Evolutionary conservation across 2,329 filamentous ascomycete genomes (phyloP), one percentile per base, ranked within the genome.

Genomic region (Peltaster fructicola): DNA sequence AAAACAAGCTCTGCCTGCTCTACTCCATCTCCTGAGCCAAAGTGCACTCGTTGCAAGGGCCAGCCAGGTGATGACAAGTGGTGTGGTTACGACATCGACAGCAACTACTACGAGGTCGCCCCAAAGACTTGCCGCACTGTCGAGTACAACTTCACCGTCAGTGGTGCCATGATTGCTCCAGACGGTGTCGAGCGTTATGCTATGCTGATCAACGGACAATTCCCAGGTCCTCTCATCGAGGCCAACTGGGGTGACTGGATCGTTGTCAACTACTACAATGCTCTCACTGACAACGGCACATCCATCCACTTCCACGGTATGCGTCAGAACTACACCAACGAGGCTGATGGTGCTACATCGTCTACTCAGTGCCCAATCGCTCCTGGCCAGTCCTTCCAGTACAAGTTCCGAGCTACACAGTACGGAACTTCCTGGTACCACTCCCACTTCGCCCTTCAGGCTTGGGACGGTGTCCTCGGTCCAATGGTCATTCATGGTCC

Each of bases 291-390:
- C 17, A 61, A 64, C 24, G 61, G 59, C 15, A 64, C 59, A 6
- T 44, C 54, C 5, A 51, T 65, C 15, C 61, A 65, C 34, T 65
- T 56, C 54, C 62, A 66, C 31, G 61, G 61, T 15, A 41, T 64
- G 7, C 41, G 59, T 14, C 56, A 57, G 31, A 61, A 47, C 31
- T 61, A 59, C 35, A 67, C 59, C 2, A 69, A 68, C 38, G 42
- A 52, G n/a, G 49, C 55, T 27, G 61, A 65, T 26, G 61, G 61
- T 17, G 57, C 56, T 22, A 51, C 50, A 24, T 54, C 55, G 9
- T 42, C 66, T 13, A 65, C 62, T 7, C 71, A 80, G 44, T 81
- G 74, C 34, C 73, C 74, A 2, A 68, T 78, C 30, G 54, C 69
- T 4, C 72, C 73, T 0, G 65, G 65, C 13, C 38, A 52, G 9